These are phyloP conservation scores for Teratosphaeriaceae sp. DNA, from an alignment of 2,329 filamentous ascomycete genomes.

Conservation along the genomic window DNA sequence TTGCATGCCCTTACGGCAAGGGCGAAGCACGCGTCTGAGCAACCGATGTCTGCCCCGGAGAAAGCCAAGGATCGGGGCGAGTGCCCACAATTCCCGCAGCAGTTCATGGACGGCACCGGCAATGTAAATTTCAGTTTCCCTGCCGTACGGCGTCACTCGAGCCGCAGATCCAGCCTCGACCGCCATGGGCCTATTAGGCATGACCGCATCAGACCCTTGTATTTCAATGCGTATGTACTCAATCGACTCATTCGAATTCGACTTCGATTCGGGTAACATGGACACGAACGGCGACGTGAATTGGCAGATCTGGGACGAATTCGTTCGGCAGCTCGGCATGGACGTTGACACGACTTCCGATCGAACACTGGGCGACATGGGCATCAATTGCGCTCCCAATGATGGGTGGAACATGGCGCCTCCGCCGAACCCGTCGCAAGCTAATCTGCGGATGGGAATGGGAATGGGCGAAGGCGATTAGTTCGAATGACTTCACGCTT, in stretches of 20 bases:
- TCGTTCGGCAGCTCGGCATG: slow-evolving; percentile 41
- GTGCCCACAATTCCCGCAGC: too few relatives aligned
- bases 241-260: slow-evolving; percentile 17
- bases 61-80: too few relatives aligned
- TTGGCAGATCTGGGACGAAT: slow-evolving; percentile 44
- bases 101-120: too few relatives aligned
- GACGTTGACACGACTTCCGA: slow-evolving; percentile 28
- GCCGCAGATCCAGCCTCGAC: not conserved
- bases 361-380: slow-evolving; percentile 8
- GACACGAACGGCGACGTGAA: slow-evolving; percentile 36
- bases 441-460: slow-evolving; percentile 22
- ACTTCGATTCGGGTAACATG: slow-evolving; percentile 23
- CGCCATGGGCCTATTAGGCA: slow-evolving; percentile 5
- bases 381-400: not conserved
- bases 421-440: slow-evolving; percentile 6
- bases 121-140: not conserved
- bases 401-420: slow-evolving; percentile 1
- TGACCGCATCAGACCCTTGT: not conserved
- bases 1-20: not conserved
- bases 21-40: too few relatives aligned
- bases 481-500: too few relatives aligned
- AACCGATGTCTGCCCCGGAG: too few relatives aligned
- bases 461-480: slow-evolving; percentile 23
- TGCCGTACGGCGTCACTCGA: not conserved
- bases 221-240: slow-evolving; percentile 14